phyloP scores from a whole-genome alignment of 768 basidiomycete species.

The Phanerochaete carnosa region DNA sequence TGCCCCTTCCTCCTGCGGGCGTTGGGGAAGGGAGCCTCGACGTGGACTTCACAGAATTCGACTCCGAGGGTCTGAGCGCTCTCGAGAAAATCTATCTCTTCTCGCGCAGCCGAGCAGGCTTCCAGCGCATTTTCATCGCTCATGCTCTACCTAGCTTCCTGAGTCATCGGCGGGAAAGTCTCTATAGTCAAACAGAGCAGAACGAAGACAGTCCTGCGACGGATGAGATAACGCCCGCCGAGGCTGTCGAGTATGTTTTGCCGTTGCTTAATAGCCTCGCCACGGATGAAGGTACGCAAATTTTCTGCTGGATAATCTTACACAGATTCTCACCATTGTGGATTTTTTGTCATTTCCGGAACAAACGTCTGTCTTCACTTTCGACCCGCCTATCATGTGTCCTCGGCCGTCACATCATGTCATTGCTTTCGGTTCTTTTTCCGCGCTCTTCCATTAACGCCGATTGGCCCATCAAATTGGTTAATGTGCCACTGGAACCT shows the following conservation, averaged over 20 bases:
- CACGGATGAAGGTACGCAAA: constrained; percentile 72
- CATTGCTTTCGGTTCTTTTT: not conserved
- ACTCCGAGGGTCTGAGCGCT: constrained; percentile 78
- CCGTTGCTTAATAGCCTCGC: constrained; percentile 86
- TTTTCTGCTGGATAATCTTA: not conserved
- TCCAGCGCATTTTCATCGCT: constrained; percentile 79
- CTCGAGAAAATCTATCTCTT: constrained; percentile 93
- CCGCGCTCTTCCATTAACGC: not conserved
- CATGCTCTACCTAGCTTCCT: constrained; percentile 81
- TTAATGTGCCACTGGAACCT: not conserved
- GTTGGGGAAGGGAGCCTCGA: constrained; percentile 12
- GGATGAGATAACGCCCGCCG: constrained; percentile 71
- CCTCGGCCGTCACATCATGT: constrained; percentile 1
- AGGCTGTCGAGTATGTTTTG: constrained; percentile 90
- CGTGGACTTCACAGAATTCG: constrained; percentile 43
- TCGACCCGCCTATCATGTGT: constrained; percentile 1
- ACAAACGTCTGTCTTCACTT: not conserved
- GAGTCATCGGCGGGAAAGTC: constrained; percentile 16
- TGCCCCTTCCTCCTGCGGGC: not conserved
- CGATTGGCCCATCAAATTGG: constrained; percentile 1
- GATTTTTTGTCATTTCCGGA: not conserved
- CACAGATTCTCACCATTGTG: constrained; percentile 7
- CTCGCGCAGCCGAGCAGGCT: constrained; percentile 68
- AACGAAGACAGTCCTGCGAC: not conserved
- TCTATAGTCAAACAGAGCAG: not conserved